Conservation (phyloP, 2,329 filamentous ascomycete species). For the Beauveria brongniartii region DNA sequence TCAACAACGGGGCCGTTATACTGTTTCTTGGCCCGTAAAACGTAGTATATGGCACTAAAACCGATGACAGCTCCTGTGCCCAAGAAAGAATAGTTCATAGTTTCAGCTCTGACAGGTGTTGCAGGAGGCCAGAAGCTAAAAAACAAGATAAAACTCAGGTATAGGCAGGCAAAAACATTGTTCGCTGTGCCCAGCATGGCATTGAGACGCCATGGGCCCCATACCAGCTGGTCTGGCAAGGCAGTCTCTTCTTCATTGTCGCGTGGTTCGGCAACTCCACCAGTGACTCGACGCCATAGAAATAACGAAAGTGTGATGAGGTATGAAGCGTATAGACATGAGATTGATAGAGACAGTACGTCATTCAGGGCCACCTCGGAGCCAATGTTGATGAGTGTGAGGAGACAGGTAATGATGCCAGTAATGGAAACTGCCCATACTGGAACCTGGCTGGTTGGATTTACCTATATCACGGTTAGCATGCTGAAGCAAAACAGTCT, state of each 20-base stretch:
- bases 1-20: slow-evolving; percentile 38
- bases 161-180: slow-evolving; percentile 45
- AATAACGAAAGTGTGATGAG: slow-evolving; percentile 22
- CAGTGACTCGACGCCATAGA: slow-evolving; percentile 23
- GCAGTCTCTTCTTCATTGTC: slow-evolving; percentile 15
- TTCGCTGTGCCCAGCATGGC: slow-evolving; percentile 43
- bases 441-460: slow-evolving; percentile 19
- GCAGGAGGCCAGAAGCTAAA: slow-evolving; percentile 44
- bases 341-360: slow-evolving; percentile 21
- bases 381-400: slow-evolving; percentile 27
- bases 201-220: slow-evolving; percentile 49
- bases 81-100: slow-evolving; percentile 40
- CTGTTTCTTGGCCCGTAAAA: slow-evolving; percentile 30
- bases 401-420: slow-evolving; percentile 19
- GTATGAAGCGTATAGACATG: slow-evolving; percentile 24
- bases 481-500: too few species aligned
- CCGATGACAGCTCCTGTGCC: slow-evolving; percentile 33
- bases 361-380: slow-evolving; percentile 22
- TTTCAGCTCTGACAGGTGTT: slow-evolving; percentile 19
- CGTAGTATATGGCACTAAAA: slow-evolving; percentile 40
- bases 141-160: slow-evolving; percentile 46
- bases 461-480: slow-evolving; percentile 18
- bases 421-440: slow-evolving; percentile 21
- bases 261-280: slow-evolving; percentile 22
- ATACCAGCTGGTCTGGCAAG: slow-evolving; percentile 26